Base-by-base conservation (phyloP, 768 basidiomycete species). In the Pholiota molesta region DNA sequence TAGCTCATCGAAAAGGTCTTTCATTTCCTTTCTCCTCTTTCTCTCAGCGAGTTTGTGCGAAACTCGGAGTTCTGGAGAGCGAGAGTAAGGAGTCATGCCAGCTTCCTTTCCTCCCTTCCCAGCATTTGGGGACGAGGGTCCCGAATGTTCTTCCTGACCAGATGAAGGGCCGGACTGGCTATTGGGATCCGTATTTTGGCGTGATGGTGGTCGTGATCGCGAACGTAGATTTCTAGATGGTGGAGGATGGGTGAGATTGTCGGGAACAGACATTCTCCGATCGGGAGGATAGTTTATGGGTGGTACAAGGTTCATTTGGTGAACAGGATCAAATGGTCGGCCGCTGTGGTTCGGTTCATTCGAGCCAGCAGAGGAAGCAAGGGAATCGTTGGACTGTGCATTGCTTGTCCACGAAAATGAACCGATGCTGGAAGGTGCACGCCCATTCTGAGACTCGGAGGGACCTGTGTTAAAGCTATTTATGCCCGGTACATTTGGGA, bases 21-120 rank as follows among this genome's bases (percentile, higher is more conserved):
- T 97, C 97, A 99, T 99, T 78, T 99, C 97, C 77, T 97, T 98
- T 75, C 97, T 83, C 68, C 97, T 79, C 76, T 99, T 98, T 63
- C 97, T 82, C 77, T 99, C 97, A 2, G 97, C 97, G 31, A 99
- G 85, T 72, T 99, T 99, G 77, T 99, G 97, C 2, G 93, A 95
- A 33, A 98, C 88, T 57, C 96, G 86, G 45, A 99, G 81, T 74
- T 99, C 97, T 8, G 97, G 97, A 0, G 92, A 95, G 61, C 97
- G 90, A 57, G 95, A 95, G 75, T 98, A 99, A 5, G 96, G 96
- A 13, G 94, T 93, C 37, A 81, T 67, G 60, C 84, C 73, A 29
- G 78, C 64, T 49, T 85, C 87, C 72, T 84, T 86, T 63, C 67
- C 53, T 52, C 57, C 66, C 65, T 82, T 85, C 16, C 74, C 74